These are phyloP conservation scores for Chionographis japonica DNA, from an alignment of 106 monocot genomes.

Conservation along the genomic window DNA sequence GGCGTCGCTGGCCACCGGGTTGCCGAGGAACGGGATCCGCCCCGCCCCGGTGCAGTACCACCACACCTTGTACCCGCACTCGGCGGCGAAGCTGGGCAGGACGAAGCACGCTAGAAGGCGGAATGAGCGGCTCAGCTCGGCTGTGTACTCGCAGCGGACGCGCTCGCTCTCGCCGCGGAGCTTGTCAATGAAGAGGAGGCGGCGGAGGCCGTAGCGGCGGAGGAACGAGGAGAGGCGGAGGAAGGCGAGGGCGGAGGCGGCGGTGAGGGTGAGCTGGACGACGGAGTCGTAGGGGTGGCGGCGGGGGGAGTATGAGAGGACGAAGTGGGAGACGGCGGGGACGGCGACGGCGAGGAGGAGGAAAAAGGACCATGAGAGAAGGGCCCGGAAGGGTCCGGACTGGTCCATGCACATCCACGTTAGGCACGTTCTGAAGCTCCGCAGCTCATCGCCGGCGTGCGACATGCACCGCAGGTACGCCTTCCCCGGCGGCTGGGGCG, in stretches of 20 bases:
- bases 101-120: conserved; percentile 60
- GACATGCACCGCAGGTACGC: conserved; percentile 29
- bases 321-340: conserved; percentile 57
- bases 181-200: conserved; percentile 71
- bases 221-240: conserved; percentile 46
- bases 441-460: conserved; percentile 58
- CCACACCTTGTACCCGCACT: conserved; percentile 71
- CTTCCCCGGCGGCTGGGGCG: conserved; percentile 1
- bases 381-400: conserved; percentile 2
- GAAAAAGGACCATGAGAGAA: conserved; percentile 67
- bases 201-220: conserved; percentile 54
- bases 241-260: conserved; percentile 57
- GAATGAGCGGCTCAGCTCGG: conserved; percentile 64
- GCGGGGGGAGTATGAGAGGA: conserved; percentile 34
- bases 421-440: conserved; percentile 51
- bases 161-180: conserved; percentile 50
- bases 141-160: conserved; percentile 47
- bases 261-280: conserved; percentile 66
- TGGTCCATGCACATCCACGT: conserved; percentile 78
- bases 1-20: conserved; percentile 33
- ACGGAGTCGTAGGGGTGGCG: conserved; percentile 51
- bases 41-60: conserved; percentile 57
- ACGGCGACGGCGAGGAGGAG: conserved; percentile 40
- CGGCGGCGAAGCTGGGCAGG: conserved; percentile 56
- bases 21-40: conserved; percentile 49